Percentiles rank a stretch among this genome's conserved stretches.
Evolutionary conservation across 176 grass and related monocot species (phyloP).

Genomic region (Aegilops bicornis): DNA sequence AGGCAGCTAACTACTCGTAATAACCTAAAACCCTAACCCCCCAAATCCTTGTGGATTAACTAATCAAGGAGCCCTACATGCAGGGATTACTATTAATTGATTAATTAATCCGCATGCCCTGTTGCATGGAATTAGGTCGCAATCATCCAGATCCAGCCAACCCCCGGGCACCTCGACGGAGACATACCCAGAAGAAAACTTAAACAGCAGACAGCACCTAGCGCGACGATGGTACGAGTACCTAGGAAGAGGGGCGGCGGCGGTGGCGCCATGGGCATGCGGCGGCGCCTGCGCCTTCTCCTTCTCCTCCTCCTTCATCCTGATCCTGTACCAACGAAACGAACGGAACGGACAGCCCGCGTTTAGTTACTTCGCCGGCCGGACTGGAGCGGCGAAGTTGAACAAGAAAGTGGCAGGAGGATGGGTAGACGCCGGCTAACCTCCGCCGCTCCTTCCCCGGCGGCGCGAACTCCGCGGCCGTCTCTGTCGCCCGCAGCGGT

Average conservation of each 20-base stretch:
- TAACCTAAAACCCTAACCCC: not conserved
- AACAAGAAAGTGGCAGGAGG: not conserved
- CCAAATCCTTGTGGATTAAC: not conserved
- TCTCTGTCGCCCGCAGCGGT: not conserved
- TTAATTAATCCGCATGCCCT: not conserved
- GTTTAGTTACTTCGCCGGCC: not conserved
- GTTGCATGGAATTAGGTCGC: not conserved
- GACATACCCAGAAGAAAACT: not conserved
- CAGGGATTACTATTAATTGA: not conserved
- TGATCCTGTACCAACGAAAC: not conserved
- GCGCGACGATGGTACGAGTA: no score
- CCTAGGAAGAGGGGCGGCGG: not conserved
- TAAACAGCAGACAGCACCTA: not conserved
- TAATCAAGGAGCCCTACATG: not conserved
- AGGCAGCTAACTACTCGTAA: not conserved
- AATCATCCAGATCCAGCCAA: not conserved
- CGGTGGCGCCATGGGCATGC: not conserved
- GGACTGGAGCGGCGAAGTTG: not conserved
- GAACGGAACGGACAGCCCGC: not conserved
- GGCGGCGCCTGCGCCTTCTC: not conserved
- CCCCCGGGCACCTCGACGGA: not conserved
- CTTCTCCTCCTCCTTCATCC: not conserved
- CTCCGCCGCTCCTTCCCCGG: not conserved
- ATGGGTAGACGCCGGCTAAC: not conserved
- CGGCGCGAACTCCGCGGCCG: not conserved